Base-by-base conservation (phyloP, 768 basidiomycete species). In the Daedaleopsis sinensis region DNA sequence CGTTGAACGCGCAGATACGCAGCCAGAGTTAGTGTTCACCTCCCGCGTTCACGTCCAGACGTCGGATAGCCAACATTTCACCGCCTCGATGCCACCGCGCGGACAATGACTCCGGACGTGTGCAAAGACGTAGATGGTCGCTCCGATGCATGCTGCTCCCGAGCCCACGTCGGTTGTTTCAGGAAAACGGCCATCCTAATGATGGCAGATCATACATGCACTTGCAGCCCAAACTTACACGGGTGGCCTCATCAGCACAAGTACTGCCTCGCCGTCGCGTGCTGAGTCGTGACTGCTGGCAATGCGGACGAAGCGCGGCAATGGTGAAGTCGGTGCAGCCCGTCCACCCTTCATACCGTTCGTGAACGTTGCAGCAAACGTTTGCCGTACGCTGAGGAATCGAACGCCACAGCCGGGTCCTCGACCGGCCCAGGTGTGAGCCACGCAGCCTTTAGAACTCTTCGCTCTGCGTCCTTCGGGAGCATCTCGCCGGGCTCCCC, bases 401-500 rank as follows among this genome's bases (percentile, higher is more conserved):
- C 47, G 19, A 24, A 11, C 51, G 15, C n/a, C 35, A 15, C 24
- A 52, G 15, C 15, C 11, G n/a, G 7, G 24, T 15, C 32, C 51
- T 52, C 35, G 51, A 52, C 16, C 51, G 51, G 32, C 18, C 51
- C 51, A 52, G 32, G n/a, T 38, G 21, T 2, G 21, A n/a, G 18
- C 51, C 32, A 36, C 51, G 51, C 51, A 52, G 27, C 12, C 32
- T 38, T 52, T 52, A 52, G 51, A 52, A 52, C 51, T 36, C 51
- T 38, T 52, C 37, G 18, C 27, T 35, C 8, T 24, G 23, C 27
- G 24, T 50, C 18, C 49, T 50, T 24, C 49, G n/a, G 21, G 10
- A 21, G 18, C 47, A 49, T 16, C 51, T 52, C n/a, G 18, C 51
- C 51, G 51, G 51, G n/a, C 35, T 52, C 35, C 51, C 32, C 51